Evolutionary conservation across 805 yeast genomes (phyloP).

Genomic region (Lipomyces spencermartinsiae): DNA sequence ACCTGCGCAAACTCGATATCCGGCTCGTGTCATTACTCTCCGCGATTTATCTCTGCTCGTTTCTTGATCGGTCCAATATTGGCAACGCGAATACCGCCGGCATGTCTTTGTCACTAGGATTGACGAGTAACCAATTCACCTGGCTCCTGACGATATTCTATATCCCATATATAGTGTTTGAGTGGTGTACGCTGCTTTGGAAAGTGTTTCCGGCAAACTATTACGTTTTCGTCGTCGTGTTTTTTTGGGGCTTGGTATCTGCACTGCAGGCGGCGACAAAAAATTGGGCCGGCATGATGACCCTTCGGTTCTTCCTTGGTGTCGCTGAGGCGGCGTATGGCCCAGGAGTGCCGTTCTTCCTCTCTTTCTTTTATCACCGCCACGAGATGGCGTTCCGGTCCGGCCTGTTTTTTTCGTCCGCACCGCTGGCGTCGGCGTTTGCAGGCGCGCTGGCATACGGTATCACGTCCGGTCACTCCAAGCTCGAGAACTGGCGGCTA

Average conservation of each 20-base stretch:
- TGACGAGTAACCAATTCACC: constrained; percentile 53
- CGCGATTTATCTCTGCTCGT: constrained; percentile 56
- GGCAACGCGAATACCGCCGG: constrained; percentile 63
- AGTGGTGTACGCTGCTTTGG: constrained; percentile 56
- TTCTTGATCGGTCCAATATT: constrained; percentile 59
- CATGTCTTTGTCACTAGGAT: constrained; percentile 44
- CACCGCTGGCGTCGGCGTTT: constrained; percentile 48
- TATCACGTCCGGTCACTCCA: constrained; percentile 47
- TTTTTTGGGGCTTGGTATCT: constrained; percentile 56
- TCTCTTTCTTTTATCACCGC: constrained; percentile 50
- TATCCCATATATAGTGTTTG: constrained; percentile 57
- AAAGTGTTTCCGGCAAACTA: constrained; percentile 52
- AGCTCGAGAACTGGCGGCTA: constrained; percentile 53
- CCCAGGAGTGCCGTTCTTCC: constrained; percentile 50
- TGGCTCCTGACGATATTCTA: constrained; percentile 56
- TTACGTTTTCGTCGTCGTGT: constrained; percentile 55
- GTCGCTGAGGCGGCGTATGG: constrained; percentile 51
- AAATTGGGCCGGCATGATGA: constrained; percentile 52
- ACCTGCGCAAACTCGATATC: constrained; percentile 51
- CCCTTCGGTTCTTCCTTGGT: constrained; percentile 55
- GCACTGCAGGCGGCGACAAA: constrained; percentile 56
- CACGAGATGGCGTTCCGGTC: constrained; percentile 49
- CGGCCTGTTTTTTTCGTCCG: constrained; percentile 49
- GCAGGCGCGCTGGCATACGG: constrained; percentile 52
- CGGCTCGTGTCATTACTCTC: constrained; percentile 56